Base-by-base conservation (phyloP, 257 asterid genomes). In the Euphrasia confusa region DNA sequence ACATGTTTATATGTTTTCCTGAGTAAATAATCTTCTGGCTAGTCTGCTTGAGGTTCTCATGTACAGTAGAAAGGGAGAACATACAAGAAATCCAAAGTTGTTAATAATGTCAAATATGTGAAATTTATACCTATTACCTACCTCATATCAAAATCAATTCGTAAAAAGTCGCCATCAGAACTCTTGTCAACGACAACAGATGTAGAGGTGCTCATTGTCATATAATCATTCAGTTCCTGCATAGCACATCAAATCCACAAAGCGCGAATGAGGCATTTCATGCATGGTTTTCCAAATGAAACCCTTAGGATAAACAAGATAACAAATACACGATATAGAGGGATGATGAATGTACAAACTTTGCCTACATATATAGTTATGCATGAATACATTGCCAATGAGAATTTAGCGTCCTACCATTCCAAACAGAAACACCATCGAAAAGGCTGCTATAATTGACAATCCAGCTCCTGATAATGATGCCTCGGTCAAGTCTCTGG, bases 91-190 rank as follows among this genome's bases (percentile, higher is more conserved):
- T 49, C 32, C 49, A 68, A 32, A 47, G 42, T 18, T 48, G 61
- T 33, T 35, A 49, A 54, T n/a, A 9, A 61, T 33, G 12, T 12
- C 24, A 28, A 48, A 37, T 47, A 67, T 45, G 26, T 45, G 13
- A 56, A 33, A 69, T 17, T 10, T 24, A 18, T 50, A 70, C 69
- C 45, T 12, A 17, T 14, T 49, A 70, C 69, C 48, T 83, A 82
- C 99, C 99, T 93, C 39, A 93, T 79, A 80, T 89, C 83, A 74
- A 93, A 93, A 76, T 87, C 95, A 70, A 89, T 87, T 57, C 88
- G 85, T 72, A 90, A 72, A 65, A 89, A 81, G 68, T 89, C 95
- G 63, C 84, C 94, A 78, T 89, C 95, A 70, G 96, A 72, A 78
- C 99, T 89, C 75, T 87, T 78, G 79, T 89, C 99, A 72, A 93